These are phyloP conservation scores for Rhizopogon salebrosus DNA, from an alignment of 768 basidiomycete species.

Conservation along the genomic window DNA sequence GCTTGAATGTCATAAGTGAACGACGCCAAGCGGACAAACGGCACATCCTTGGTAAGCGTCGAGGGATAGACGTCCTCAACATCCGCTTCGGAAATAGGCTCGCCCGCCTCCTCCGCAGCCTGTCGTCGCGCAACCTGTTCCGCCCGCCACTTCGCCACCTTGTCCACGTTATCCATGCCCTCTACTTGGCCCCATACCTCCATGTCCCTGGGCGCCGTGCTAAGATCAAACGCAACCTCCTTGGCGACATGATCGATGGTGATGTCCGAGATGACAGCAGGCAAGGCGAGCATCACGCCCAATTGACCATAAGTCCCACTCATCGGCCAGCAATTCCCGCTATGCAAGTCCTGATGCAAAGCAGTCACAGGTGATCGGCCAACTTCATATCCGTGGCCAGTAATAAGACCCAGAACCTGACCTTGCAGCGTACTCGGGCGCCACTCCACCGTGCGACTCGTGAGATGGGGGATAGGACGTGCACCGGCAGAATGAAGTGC, in stretches of 20 bases:
- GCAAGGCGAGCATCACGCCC: conserved; percentile 70
- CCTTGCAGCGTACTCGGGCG: conserved; percentile 44
- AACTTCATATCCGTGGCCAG: conserved; percentile 54
- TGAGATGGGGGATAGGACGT: conserved; percentile 74
- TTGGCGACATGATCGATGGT: conserved; percentile 85
- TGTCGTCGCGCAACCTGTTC: conserved; percentile 34
- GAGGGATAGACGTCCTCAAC: conserved; percentile 39
- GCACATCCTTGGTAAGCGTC: conserved; percentile 40
- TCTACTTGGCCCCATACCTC: conserved; percentile 92
- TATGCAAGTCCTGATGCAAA: conserved; percentile 78
- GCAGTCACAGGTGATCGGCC: conserved; percentile 85
- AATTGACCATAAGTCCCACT: conserved; percentile 72
- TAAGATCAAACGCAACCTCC: conserved; percentile 78
- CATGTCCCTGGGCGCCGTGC: conserved; percentile 79
- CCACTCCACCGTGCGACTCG: conserved; percentile 73
- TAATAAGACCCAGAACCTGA: conserved; percentile 50
- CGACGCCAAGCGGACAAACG: conserved; percentile 60
- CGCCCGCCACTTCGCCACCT: conserved; percentile 51
- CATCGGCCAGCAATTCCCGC: conserved; percentile 95
- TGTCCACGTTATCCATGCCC: conserved; percentile 62
- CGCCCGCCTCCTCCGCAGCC: conserved; percentile 27
- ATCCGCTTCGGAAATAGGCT: conserved; percentile 19
- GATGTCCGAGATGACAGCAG: conserved; percentile 54
- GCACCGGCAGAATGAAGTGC: conserved; percentile 84
- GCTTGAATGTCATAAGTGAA: conserved; percentile 60